Base-by-base conservation (phyloP, 2,329 filamentous ascomycete genomes). In the Verticillium dahliae region DNA sequence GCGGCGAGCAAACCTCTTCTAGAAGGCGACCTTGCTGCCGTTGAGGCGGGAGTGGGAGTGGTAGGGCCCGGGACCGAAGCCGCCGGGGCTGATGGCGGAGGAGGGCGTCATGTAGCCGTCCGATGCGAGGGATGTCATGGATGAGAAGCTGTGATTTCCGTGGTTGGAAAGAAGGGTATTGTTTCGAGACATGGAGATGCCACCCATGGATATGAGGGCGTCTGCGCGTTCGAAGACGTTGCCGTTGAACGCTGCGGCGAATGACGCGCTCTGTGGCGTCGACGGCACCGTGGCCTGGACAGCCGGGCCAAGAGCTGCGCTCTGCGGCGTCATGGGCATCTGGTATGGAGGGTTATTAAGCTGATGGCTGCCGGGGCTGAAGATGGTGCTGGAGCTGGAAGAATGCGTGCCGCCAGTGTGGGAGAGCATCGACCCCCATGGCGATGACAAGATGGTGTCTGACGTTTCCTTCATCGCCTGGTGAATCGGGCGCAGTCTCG, bases 251-350 rank as follows among this genome's bases (percentile, higher is more conserved):
- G 81, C 79, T 15, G 76, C 75, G 7, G 80, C 78, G 68, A 87
- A 86, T 0, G 82, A 83, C 2, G 76, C 80, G 63, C 78, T 84
- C 69, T 85, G 80, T 10, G 86, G 86, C 0, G 86, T 91, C 2
- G 84, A 90, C 4, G 91, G 90, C 11, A 97, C 88, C 0, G 92
- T 97, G 1, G 93, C 92, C 74, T 96, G 92, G 60, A 92, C 91
- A 22, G 93, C 93, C 6, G 93, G 92, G 0, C 93, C 94, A 5
- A 97, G 81, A 1, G 93, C 93, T 15, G 92, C 93, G 68, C 91
- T 95, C 64, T 97, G 84, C 7, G 94, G 93, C 1, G 93, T 97
- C 69, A 95, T 92, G 9, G 93, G 92, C 41, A 92, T 67, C 59
- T 76, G 75, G 41, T 72, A 69, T 72, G 27, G 69, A 67, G 18